Evolutionary conservation across 495 filamentous ascomycete genomes (phyloP), one percentile per base, ranked within the genome.

Genomic region (Podospora australis): DNA sequence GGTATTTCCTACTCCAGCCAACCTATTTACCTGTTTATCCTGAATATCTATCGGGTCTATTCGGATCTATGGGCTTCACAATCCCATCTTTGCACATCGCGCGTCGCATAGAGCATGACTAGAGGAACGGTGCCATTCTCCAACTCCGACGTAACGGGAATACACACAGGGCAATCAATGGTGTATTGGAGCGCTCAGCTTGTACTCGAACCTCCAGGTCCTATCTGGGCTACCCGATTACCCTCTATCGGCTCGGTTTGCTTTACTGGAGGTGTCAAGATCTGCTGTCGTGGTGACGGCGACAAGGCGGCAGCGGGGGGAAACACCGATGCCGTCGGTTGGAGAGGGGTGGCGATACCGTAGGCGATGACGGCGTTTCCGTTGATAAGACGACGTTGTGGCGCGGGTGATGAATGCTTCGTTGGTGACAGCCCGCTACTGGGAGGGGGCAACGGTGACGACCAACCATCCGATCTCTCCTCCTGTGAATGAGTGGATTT

Each of bases 371-470:
- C n/a, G n/a, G n/a, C n/a, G n/a, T n/a, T 34, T 2, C 60, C 47
- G 32, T 58, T 57, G 29, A 20, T 44, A 22, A 28, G 46, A 24
- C 49, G 40, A 20, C 58, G 62, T 23, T 65, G 62, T 22, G 55
- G 56, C 11, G 55, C 54, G 22, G 72, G 65, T 17, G 76, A 71
- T 11, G 77, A 78, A 30, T 88, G 82, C 60, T 94, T 94, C 32
- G 77, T 83, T 4, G 88, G 88, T 14, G 87, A 90, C 28, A 88
- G 65, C 5, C 86, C 87, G 4, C 79, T 82, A 30, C 71, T 66
- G 19, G 71, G 54, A 34, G 84, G 72, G 44, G 77, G 76, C 55
- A 73, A 79, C 59, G 50, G 74, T 34, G 71, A 58, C 14, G 62
- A 50, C 17, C 49, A 29, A 36, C 47, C 52, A 38, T 58, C 55